Evolutionary conservation across 2,329 filamentous ascomycete species (phyloP), one percentile per base, ranked within the genome.

Genomic region (Cercospora sesami): DNA sequence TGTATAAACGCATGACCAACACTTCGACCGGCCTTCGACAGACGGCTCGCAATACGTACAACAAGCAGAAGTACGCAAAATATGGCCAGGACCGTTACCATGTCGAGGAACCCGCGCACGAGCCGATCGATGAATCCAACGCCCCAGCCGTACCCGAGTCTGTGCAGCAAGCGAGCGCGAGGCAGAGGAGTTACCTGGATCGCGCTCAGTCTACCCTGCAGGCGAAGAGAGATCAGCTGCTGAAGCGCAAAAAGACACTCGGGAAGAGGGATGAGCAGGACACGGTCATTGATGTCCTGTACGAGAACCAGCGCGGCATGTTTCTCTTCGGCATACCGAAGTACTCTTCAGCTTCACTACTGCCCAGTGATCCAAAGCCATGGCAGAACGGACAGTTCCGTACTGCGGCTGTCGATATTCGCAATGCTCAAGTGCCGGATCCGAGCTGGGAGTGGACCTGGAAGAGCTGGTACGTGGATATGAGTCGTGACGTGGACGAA

Each of bases 371-470:
- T 76, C 93, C 94, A 0, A 81, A 91, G 7, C 85, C 93, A 0
- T 99, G 95, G 95, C 92, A 94, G 60, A 97, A 79, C 73, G 80
- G 79, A 18, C 80, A 83, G 55, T 80, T 85, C 71, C 84, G 84
- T 68, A 82, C 85, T 14, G 88, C 86, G 60, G 83, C 87, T 5
- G 88, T 90, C 72, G 85, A 90, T 77, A 96, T 94, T 70, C 87
- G 90, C 68, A 97, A 93, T 68, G 93, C 94, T 0, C 94, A 97
- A 78, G 88, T 97, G 1, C 95, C 95, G 0, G 95, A 99, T 77
- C 95, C 95, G 5, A 92, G 90, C 70, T 99, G 95, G 95, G 89
- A 92, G 77, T 99, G 95, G 95, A 88, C 84, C 9, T 91, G 89
- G 89, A 86, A 86, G 76, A 85, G 84, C 48, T 91, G 89, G 88